Conservation (phyloP, 768 basidiomycete genomes). For the Serendipita sp. region DNA sequence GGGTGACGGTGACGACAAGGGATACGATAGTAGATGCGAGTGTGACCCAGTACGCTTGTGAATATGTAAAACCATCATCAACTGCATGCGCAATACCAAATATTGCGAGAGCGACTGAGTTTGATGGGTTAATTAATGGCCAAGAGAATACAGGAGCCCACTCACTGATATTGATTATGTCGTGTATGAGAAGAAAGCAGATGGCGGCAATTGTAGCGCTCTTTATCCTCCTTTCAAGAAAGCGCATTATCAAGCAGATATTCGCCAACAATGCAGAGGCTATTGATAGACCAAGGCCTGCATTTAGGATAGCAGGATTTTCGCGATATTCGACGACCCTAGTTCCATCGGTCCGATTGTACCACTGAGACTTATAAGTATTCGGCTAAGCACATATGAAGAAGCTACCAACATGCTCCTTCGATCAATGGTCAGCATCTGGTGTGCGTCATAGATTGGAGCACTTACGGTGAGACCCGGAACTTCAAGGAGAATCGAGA, state of each 20-base stretch:
- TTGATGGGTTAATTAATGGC: background rate
- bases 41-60: constrained; percentile 21
- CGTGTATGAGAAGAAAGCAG: constrained; percentile 51
- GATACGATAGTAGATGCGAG: constrained; percentile 59
- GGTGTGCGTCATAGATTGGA: background rate
- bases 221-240: constrained; percentile 52
- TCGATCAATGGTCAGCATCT: background rate
- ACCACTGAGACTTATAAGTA: constrained; percentile 15
- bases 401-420: background rate
- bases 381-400: background rate
- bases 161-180: constrained; percentile 24
- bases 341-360: constrained; percentile 34
- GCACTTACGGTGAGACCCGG: constrained; percentile 56
- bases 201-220: constrained; percentile 48
- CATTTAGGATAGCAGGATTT: constrained; percentile 43
- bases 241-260: constrained; percentile 46
- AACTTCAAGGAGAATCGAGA: constrained; percentile 68
- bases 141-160: background rate
- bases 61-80: constrained; percentile 54
- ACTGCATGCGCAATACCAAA: constrained; percentile 50
- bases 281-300: constrained; percentile 52
- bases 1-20: constrained; percentile 45
- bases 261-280: constrained; percentile 54
- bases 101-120: constrained; percentile 26
- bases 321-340: constrained; percentile 29